A percentile compares a stretch with the other conserved stretches of the same genome.
These are phyloP conservation scores for Ochromonas danica DNA, from an alignment of 108 stramenopile genomes.

Conservation along the genomic window DNA sequence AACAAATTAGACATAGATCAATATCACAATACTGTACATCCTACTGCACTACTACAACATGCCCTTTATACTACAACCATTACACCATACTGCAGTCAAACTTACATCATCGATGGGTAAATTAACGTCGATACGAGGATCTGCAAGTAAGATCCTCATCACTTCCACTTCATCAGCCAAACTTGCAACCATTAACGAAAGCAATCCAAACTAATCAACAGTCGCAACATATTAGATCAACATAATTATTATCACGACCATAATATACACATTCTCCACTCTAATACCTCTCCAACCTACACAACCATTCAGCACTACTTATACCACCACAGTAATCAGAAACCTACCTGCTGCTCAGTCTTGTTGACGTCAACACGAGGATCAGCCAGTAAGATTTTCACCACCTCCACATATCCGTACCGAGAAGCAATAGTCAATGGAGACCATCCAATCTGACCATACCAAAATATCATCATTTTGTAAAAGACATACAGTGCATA, in stretches of 20 bases:
- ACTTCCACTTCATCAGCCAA: too few relatives aligned
- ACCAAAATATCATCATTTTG: slow-evolving; percentile 17
- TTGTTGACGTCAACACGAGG: slow-evolving; percentile 14
- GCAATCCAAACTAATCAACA: too few relatives aligned
- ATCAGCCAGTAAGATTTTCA: slow-evolving; percentile 16
- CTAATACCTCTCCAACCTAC: slow-evolving; percentile 15
- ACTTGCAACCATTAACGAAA: too few relatives aligned
- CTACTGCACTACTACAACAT: background rate
- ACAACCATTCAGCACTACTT: slow-evolving; percentile 15
- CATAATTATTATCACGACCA: slow-evolving; percentile 17
- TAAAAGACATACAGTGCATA: slow-evolving; percentile 17
- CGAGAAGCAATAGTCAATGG: slow-evolving; percentile 15
- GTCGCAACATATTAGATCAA: slow-evolving; percentile 16
- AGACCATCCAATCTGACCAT: slow-evolving; percentile 15
- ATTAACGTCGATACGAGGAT: too few relatives aligned
- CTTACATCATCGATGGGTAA: too few relatives aligned
- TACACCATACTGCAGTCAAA: background rate
- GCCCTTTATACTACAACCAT: too few relatives aligned
- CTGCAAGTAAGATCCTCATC: too few relatives aligned
- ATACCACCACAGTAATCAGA: slow-evolving; percentile 15
- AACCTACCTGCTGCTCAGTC: slow-evolving; percentile 13
- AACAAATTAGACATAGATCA: too few relatives aligned
- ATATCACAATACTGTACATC: background rate
- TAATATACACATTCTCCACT: slow-evolving; percentile 17
- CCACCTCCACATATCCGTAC: slow-evolving; percentile 13